A percentile compares a stretch with the other conserved stretches of the same genome.
phyloP scores from a whole-genome alignment of 169 alveolate species.

The Plasmodium malariae region DNA sequence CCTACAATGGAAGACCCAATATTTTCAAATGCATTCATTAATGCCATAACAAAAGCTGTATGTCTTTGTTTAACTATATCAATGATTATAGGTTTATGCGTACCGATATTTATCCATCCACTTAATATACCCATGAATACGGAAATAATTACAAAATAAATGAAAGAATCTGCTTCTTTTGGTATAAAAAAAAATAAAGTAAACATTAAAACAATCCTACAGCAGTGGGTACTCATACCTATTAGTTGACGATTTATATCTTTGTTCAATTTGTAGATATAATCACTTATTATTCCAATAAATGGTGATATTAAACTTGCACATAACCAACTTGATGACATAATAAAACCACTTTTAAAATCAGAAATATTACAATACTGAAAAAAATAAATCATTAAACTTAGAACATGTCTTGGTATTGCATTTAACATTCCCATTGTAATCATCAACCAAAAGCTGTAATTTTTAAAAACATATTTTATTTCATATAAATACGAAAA shows the following conservation, averaged over 20 bases:
- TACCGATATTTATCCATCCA: constrained; percentile 83
- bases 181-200: constrained; percentile 77
- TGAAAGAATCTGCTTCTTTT: constrained; percentile 77
- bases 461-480: constrained; percentile 78
- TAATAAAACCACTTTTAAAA: constrained; percentile 78
- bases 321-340: constrained; percentile 81
- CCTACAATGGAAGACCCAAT: constrained; percentile 81
- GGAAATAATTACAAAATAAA: constrained; percentile 76
- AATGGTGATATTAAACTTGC: constrained; percentile 81
- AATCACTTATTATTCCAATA: constrained; percentile 81
- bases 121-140: constrained; percentile 81
- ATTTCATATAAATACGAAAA: constrained; percentile 69
- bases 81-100: constrained; percentile 80
- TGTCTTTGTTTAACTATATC: constrained; percentile 81
- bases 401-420: constrained; percentile 80
- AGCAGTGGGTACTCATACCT: constrained; percentile 78
- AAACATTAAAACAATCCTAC: constrained; percentile 78
- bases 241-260: constrained; percentile 79
- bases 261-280: constrained; percentile 75
- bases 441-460: constrained; percentile 81
- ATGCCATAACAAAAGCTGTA: constrained; percentile 80
- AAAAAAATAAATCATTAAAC: constrained; percentile 81
- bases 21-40: constrained; percentile 79
- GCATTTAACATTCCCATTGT: constrained; percentile 81
- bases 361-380: constrained; percentile 82